phyloP scores from a whole-genome alignment of 2,329 filamentous ascomycete genomes.

The Colletotrichum scovillei region DNA sequence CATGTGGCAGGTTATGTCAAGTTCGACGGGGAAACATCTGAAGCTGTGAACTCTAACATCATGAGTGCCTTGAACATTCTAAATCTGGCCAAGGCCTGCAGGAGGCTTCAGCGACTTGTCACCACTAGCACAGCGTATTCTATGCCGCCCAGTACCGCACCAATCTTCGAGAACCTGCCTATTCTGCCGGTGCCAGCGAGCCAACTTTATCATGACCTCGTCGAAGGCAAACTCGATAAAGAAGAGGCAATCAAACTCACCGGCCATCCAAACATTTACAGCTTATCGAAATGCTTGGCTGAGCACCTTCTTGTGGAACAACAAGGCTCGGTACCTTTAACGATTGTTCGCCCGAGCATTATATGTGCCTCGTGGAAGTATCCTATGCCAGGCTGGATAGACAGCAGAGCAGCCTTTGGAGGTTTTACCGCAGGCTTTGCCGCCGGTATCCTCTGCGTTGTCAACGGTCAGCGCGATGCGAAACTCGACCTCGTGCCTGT shows the following conservation, averaged over 20 bases:
- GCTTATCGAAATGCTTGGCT: conserved; percentile 34
- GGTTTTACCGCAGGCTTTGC: conserved; percentile 28
- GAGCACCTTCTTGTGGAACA: conserved; percentile 32
- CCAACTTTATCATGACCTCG: neutral
- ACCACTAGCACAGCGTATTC: neutral
- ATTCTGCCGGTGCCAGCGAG: neutral
- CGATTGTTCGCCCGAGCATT: conserved; percentile 36
- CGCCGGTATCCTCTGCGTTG: conserved; percentile 29
- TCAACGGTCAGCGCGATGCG: conserved; percentile 25
- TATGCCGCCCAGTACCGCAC: neutral
- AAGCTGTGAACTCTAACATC: conserved; percentile 4
- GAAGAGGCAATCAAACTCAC: conserved; percentile 34
- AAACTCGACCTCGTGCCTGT: neutral
- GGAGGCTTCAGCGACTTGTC: neutral
- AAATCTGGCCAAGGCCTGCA: neutral
- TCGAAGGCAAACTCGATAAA: neutral
- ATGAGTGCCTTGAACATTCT: neutral
- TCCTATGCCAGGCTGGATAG: conserved; percentile 35
- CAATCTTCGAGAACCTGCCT: neutral
- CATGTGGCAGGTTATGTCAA: conserved; percentile 33
- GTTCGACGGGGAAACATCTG: conserved; percentile 24
- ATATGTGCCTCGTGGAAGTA: conserved; percentile 29
- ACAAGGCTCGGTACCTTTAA: conserved; percentile 18
- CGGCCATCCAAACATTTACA: conserved; percentile 36
- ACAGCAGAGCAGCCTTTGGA: conserved; percentile 33